A percentile compares a stretch with the other conserved stretches of the same genome.
phyloP scores from a whole-genome alignment of 2,329 filamentous ascomycete genomes.

The Lecanicillium sp. region DNA sequence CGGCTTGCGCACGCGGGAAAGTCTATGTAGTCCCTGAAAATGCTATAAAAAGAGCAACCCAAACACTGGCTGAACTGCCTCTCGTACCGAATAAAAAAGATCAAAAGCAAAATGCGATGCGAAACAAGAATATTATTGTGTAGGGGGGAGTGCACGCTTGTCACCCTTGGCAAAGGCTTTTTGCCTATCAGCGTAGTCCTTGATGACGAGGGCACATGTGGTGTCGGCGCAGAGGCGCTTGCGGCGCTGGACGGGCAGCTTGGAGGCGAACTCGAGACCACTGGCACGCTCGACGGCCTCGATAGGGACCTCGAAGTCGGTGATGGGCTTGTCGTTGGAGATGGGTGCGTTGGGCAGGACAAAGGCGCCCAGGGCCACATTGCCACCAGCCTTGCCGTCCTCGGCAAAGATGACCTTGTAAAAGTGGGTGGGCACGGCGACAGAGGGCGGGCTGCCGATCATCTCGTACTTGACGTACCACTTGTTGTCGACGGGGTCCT shows the following conservation, averaged over 20 bases:
- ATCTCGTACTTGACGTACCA: constrained; percentile 96
- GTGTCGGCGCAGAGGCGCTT: constrained; percentile 81
- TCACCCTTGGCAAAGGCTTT: constrained; percentile 47
- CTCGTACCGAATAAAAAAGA: background rate
- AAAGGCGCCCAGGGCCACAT: constrained; percentile 87
- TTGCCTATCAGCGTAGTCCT: constrained; percentile 64
- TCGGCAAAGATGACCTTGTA: constrained; percentile 99
- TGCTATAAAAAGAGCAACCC: background rate
- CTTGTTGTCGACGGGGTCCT: constrained; percentile 77
- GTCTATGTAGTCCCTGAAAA: background rate
- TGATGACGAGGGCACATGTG: constrained; percentile 75
- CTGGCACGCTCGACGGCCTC: constrained; percentile 89
- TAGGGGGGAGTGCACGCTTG: constrained; percentile 19
- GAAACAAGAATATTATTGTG: constrained; percentile 3
- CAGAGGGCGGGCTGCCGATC: constrained; percentile 85
- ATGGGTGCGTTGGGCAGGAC: constrained; percentile 91
- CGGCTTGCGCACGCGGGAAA: too few relatives aligned
- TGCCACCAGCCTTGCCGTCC: constrained; percentile 62
- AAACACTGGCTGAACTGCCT: background rate
- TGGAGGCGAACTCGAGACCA: constrained; percentile 81
- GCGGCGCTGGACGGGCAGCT: constrained; percentile 66
- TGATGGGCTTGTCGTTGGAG: constrained; percentile 76
- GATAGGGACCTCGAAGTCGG: constrained; percentile 90
- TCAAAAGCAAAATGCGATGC: background rate
- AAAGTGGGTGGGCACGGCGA: constrained; percentile 96